phyloP scores from a whole-genome alignment of 768 basidiomycete species.

The Leccinum rimulosum region DNA sequence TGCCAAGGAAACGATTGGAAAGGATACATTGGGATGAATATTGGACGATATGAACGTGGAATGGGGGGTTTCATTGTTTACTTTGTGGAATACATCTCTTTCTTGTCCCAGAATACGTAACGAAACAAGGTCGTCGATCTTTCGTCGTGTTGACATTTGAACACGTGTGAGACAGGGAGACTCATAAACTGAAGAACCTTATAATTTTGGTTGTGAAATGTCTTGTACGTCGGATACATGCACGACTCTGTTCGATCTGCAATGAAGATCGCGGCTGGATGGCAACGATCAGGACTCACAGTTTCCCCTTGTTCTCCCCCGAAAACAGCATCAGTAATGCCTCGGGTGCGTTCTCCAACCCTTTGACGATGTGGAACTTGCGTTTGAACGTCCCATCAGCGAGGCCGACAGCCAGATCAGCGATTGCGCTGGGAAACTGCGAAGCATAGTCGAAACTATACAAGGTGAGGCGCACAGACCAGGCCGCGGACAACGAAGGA shows the following conservation, averaged over 20 bases:
- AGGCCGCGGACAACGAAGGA: background rate
- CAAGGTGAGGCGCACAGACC: conserved; percentile 1
- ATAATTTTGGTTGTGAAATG: conserved; percentile 1
- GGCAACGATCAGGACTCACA: conserved; percentile 36
- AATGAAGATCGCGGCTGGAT: background rate
- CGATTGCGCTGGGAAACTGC: conserved; percentile 56
- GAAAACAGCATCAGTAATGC: conserved; percentile 70
- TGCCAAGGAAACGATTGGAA: conserved; percentile 2
- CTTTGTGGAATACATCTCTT: conserved; percentile 8
- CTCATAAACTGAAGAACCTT: background rate
- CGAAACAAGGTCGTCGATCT: background rate
- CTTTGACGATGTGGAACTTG: conserved; percentile 77
- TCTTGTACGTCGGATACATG: conserved; percentile 48
- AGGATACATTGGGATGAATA: background rate
- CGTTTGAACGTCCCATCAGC: conserved; percentile 70
- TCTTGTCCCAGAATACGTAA: conserved; percentile 11
- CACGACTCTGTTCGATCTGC: conserved; percentile 45
- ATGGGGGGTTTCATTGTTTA: conserved; percentile 1
- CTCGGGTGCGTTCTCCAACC: conserved; percentile 68
- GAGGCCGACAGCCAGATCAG: conserved; percentile 57
- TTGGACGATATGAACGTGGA: background rate
- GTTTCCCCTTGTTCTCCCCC: conserved; percentile 78
- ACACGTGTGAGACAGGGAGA: background rate
- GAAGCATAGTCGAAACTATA: conserved; percentile 70
- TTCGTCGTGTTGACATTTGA: background rate